Percentiles rank a stretch among this genome's conserved stretches.
Evolutionary conservation across 176 grass and related monocot species (phyloP).

Genomic region (Avena eriantha): DNA sequence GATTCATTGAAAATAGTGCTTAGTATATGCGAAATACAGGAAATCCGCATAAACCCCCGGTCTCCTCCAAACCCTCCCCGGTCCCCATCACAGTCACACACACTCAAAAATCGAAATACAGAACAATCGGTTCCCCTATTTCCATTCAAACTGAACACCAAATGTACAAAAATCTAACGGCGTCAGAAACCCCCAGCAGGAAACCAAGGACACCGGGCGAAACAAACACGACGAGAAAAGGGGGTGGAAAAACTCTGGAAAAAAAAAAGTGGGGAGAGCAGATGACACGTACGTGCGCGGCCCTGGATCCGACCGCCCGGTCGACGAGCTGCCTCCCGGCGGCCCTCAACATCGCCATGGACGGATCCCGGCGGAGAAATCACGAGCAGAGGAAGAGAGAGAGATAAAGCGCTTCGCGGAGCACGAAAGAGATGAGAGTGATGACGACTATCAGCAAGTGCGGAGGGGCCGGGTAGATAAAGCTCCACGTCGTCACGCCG

Average conservation of each 20-base stretch:
- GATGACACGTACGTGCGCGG: constrained; percentile 28
- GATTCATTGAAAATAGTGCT: too few relatives aligned
- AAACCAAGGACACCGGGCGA: not conserved
- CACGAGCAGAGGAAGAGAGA: not conserved
- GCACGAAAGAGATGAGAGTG: not conserved
- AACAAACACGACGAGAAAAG: too few relatives aligned
- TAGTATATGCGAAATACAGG: too few relatives aligned
- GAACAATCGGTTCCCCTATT: not conserved
- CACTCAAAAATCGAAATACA: not conserved
- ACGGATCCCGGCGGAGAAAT: not conserved
- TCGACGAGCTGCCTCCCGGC: constrained; percentile 44
- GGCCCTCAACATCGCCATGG: constrained; percentile 61
- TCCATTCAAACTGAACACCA: not conserved
- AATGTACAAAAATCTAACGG: too few relatives aligned
- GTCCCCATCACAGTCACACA: not conserved
- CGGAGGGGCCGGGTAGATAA: constrained; percentile 13
- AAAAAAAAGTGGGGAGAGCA: not conserved
- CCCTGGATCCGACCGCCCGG: constrained; percentile 40
- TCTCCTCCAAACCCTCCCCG: not conserved
- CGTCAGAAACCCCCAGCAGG: too few relatives aligned
- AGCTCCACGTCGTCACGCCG: not conserved
- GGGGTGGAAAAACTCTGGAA: too few relatives aligned
- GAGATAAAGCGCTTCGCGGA: not conserved
- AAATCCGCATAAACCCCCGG: not conserved
- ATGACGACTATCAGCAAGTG: not conserved